A percentile compares a stretch with the other conserved stretches of the same genome.
phyloP scores from a whole-genome alignment of 768 basidiomycete genomes.

The Mycena capillaripes region DNA sequence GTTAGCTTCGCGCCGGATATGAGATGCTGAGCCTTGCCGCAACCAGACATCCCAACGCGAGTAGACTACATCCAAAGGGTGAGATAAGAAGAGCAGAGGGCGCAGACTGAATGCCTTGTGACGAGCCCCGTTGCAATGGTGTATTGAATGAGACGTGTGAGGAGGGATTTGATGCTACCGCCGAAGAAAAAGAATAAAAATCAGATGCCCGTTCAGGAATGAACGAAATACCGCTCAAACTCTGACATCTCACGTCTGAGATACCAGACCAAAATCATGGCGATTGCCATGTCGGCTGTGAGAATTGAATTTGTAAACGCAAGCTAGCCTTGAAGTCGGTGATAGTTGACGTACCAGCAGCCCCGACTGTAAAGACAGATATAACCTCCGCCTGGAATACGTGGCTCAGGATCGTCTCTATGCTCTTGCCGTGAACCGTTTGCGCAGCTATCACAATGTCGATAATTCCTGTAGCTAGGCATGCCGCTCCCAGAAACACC shows the following conservation, averaged over 20 bases:
- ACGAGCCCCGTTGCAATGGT: background rate
- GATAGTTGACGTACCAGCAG: background rate
- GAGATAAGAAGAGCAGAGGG: background rate
- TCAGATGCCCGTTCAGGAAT: background rate
- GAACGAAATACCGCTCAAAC: background rate
- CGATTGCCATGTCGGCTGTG: background rate
- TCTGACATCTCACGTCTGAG: background rate
- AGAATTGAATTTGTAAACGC: background rate
- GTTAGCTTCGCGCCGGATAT: background rate
- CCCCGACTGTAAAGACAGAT: background rate
- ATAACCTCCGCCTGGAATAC: background rate
- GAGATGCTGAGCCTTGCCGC: background rate
- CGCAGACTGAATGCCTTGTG: background rate
- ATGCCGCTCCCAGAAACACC: background rate
- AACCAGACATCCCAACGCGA: background rate
- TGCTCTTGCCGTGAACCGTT: background rate
- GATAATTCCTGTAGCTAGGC: background rate
- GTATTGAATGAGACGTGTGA: background rate
- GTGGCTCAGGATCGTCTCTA: background rate
- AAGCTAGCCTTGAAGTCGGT: background rate
- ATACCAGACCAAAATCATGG: conserved; percentile 4
- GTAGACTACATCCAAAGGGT: background rate
- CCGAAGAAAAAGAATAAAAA: background rate
- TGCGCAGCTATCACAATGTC: background rate
- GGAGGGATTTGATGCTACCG: background rate